Conservation (phyloP, 441 rosid species). For the Gossypium lobatum region DNA sequence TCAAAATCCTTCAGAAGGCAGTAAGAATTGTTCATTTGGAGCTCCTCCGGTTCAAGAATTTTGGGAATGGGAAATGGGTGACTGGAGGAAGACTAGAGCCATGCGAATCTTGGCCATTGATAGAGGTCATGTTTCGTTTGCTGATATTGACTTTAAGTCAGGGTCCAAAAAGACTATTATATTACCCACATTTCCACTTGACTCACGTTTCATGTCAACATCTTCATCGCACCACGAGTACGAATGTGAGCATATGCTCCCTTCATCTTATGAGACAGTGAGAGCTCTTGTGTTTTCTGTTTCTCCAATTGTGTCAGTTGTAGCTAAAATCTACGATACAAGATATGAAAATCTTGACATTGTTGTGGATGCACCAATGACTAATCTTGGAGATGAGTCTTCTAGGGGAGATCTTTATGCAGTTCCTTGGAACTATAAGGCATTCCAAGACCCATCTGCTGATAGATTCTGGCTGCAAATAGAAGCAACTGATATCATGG, state of each 20-base stretch:
- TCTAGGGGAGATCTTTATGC: constrained; percentile 63
- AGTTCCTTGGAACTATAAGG: constrained; percentile 80
- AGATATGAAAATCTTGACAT: constrained; percentile 44
- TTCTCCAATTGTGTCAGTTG: constrained; percentile 56
- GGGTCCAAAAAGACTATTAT: constrained; percentile 54
- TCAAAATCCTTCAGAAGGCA: constrained; percentile 29
- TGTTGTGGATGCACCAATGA: constrained; percentile 77
- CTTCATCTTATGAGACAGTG: constrained; percentile 63
- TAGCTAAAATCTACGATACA: constrained; percentile 72
- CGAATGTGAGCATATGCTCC: constrained; percentile 65
- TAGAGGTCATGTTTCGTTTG: constrained; percentile 76
- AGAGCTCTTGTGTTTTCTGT: constrained; percentile 79
- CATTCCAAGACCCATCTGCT: constrained; percentile 81
- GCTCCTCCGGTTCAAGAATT: constrained; percentile 51
- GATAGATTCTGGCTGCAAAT: constrained; percentile 85
- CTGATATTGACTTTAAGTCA: constrained; percentile 58
- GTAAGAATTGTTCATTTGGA: constrained; percentile 56
- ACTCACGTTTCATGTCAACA: constrained; percentile 83
- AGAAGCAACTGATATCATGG: constrained; percentile 54
- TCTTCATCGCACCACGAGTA: constrained; percentile 46
- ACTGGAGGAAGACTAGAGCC: constrained; percentile 84
- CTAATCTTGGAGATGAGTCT: constrained; percentile 33
- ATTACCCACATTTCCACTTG: constrained; percentile 85
- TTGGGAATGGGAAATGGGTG: constrained; percentile 99
- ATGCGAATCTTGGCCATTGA: constrained; percentile 83